Conservation (phyloP, 2,329 filamentous ascomycete genomes). For the Didymella lethalis region DNA sequence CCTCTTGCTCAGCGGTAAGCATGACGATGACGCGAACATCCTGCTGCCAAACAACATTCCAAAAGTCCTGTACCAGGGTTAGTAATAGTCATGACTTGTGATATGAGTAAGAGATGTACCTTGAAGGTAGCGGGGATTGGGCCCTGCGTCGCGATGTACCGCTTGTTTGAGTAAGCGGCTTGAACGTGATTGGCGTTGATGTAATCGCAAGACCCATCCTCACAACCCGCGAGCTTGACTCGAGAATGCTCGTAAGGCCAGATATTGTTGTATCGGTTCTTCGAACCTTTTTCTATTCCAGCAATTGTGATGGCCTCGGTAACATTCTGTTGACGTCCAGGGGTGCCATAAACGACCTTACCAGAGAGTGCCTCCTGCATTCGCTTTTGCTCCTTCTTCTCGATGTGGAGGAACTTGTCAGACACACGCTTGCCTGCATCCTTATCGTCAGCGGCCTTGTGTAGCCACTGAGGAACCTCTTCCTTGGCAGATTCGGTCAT, state of each 20-base stretch:
- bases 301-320: conserved; percentile 73
- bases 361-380: conserved; percentile 83
- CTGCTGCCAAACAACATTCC: conserved; percentile 97
- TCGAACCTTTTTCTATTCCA: conserved; percentile 91
- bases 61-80: conserved; percentile 76
- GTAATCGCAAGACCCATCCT: conserved; percentile 81
- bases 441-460: conserved; percentile 67
- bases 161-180: conserved; percentile 82
- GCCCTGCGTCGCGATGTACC: conserved; percentile 94
- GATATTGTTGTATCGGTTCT: conserved; percentile 98
- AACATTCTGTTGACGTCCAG: conserved; percentile 46
- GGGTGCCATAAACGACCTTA: conserved; percentile 64
- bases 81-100: conserved; percentile 14
- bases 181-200: conserved; percentile 92
- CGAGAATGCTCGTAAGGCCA: conserved; percentile 94
- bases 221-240: conserved; percentile 76
- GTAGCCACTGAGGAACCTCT: conserved; percentile 78
- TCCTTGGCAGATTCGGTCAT: conserved; percentile 59
- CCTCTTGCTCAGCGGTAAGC: conserved; percentile 93
- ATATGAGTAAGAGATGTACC: conserved; percentile 60
- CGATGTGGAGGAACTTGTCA: conserved; percentile 82
- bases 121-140: conserved; percentile 91
- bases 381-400: conserved; percentile 84
- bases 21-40: conserved; percentile 95
- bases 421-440: conserved; percentile 84